phyloP scores from a whole-genome alignment of 352 stramenopile species.

The Globisporangium cederbergense region DNA sequence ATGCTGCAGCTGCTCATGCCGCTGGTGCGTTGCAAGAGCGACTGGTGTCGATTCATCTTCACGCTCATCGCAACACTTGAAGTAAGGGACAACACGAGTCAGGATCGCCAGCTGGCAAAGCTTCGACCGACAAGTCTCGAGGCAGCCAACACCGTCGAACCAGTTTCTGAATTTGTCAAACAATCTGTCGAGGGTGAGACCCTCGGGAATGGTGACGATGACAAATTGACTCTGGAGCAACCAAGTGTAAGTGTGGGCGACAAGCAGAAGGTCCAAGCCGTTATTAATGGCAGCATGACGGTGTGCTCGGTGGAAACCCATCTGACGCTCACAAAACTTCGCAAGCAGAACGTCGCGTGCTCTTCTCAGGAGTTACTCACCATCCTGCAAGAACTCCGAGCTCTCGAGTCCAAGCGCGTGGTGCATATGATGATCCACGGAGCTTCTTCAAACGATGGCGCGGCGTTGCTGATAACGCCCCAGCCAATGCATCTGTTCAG shows the following conservation, averaged over 20 bases:
- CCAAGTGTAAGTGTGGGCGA: background rate
- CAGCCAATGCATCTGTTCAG: background rate
- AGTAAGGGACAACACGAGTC: background rate
- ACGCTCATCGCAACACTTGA: slow-evolving; percentile 12
- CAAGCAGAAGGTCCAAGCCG: background rate
- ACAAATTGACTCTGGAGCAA: background rate
- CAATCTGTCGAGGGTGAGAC: background rate
- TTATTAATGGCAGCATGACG: background rate
- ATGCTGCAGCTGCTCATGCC: slow-evolving; percentile 19
- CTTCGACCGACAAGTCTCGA: background rate
- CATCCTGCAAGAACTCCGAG: background rate
- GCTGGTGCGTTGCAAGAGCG: slow-evolving; percentile 13
- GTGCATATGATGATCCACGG: slow-evolving; percentile 1
- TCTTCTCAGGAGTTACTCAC: background rate
- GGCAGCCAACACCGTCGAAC: background rate
- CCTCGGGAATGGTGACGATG: background rate
- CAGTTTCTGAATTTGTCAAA: background rate
- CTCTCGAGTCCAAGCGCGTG: background rate
- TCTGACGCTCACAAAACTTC: background rate
- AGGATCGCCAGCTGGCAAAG: background rate
- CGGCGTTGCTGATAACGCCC: background rate
- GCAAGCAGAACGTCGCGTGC: background rate
- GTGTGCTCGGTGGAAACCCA: background rate
- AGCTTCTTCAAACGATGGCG: background rate
- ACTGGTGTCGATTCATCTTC: slow-evolving; percentile 33